Percentiles rank a stretch among this genome's conserved stretches.
phyloP scores from a whole-genome alignment of 352 stramenopile genomes.

The Phytopythium helicoides region DNA sequence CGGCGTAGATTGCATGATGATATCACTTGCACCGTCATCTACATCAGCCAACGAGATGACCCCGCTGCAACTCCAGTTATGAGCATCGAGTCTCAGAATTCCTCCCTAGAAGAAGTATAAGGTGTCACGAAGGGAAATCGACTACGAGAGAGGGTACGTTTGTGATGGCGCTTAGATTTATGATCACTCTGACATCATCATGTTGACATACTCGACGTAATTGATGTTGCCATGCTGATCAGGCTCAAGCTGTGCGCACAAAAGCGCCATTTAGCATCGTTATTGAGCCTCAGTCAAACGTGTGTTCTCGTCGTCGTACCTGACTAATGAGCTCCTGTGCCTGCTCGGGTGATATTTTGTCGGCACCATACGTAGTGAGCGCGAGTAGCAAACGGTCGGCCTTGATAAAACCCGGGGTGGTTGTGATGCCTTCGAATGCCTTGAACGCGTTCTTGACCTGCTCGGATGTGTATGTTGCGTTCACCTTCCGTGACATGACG shows the following conservation, averaged over 20 bases:
- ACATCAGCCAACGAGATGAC: constrained; percentile 27
- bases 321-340: constrained; percentile 90
- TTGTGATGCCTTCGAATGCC: constrained; percentile 65
- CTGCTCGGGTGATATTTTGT: constrained; percentile 89
- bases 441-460: constrained; percentile 92
- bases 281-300: not conserved
- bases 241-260: constrained; percentile 74
- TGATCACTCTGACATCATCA: constrained; percentile 88
- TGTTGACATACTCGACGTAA: constrained; percentile 94
- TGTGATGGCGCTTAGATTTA: constrained; percentile 17
- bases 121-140: too few relatives aligned
- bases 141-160: not conserved
- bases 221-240: constrained; percentile 92
- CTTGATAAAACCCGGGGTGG: constrained; percentile 75
- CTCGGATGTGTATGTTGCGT: constrained; percentile 91
- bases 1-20: constrained; percentile 72
- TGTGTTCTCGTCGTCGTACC: constrained; percentile 24
- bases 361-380: constrained; percentile 88
- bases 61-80: constrained; percentile 3
- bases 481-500: constrained; percentile 94
- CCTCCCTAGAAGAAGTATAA: not conserved
- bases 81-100: constrained; percentile 4
- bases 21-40: constrained; percentile 78
- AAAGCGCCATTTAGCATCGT: not conserved
- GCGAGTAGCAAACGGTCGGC: constrained; percentile 82